Percentiles rank a stretch among this genome's conserved stretches.
Conservation (phyloP, 129 eudicot species). For the Oenanthe sinensis region DNA sequence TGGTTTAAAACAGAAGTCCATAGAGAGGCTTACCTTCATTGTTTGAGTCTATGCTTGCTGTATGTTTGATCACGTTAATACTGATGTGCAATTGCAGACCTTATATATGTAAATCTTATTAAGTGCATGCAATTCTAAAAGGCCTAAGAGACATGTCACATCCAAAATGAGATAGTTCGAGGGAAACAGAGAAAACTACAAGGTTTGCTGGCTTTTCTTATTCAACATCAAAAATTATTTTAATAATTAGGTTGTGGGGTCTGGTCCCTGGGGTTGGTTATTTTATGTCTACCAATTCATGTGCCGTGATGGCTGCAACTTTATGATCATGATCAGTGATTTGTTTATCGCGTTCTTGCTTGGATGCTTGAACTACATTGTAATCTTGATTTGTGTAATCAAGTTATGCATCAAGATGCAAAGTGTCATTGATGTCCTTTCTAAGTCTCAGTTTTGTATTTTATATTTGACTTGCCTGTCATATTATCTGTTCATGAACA, state of each 20-base stretch:
- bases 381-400: not conserved
- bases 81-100: constrained; percentile 21
- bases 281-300: constrained; percentile 20
- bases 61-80: constrained; percentile 22
- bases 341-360: not conserved
- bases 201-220: constrained; percentile 31
- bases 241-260: constrained; percentile 16
- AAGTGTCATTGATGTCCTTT: not conserved
- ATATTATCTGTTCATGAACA: not conserved
- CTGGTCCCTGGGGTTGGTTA: constrained; percentile 16
- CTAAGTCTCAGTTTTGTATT: not conserved
- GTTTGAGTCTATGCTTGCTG: constrained; percentile 20
- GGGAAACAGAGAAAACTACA: constrained; percentile 42
- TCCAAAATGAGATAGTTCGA: constrained; percentile 26
- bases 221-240: constrained; percentile 16
- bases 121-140: constrained; percentile 8
- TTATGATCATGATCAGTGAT: constrained; percentile 14
- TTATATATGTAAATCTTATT: constrained; percentile 10
- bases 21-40: constrained; percentile 45
- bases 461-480: not conserved
- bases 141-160: constrained; percentile 15
- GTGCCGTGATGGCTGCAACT: constrained; percentile 19
- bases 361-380: constrained; percentile 1
- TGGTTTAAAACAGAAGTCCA: constrained; percentile 5
- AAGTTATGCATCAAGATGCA: not conserved